Evolutionary conservation across 2,329 filamentous ascomycete species (phyloP).

Genomic region (Hypoxylon sp.): DNA sequence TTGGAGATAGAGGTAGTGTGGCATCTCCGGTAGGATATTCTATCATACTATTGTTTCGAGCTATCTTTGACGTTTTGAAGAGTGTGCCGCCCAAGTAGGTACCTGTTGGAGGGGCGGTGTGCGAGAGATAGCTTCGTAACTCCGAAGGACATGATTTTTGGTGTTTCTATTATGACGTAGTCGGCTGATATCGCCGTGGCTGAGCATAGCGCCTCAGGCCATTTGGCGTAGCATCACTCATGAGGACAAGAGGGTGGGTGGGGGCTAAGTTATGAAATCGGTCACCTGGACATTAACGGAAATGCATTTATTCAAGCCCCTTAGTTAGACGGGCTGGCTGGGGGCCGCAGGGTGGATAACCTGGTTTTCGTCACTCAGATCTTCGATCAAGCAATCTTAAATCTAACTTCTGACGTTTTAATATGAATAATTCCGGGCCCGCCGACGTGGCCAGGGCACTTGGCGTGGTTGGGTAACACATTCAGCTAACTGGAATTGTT

Average conservation of each 20-base stretch:
- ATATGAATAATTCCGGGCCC: background rate
- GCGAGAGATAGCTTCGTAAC: no score
- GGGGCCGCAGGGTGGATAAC: background rate
- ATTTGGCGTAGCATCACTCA: no score
- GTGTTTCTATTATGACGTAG: background rate
- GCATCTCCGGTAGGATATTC: no score
- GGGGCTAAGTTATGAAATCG: background rate
- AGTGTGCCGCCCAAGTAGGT: no score
- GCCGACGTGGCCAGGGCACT: background rate
- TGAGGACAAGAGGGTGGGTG: background rate
- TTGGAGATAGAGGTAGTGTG: no score
- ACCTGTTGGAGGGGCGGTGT: no score
- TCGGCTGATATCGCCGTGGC: background rate
- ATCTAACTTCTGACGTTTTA: background rate
- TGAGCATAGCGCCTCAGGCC: no score
- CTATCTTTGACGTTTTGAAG: no score
- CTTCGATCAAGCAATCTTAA: background rate
- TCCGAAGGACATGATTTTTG: no score
- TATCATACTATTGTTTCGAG: no score
- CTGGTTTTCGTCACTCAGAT: background rate
- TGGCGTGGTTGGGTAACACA: background rate
- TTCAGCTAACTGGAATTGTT: background rate
- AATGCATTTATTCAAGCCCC: background rate
- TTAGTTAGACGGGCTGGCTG: background rate
- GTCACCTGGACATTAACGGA: background rate